phyloP scores from a whole-genome alignment of 2,329 filamentous ascomycete genomes.

The Colletotrichum eleusines region DNA sequence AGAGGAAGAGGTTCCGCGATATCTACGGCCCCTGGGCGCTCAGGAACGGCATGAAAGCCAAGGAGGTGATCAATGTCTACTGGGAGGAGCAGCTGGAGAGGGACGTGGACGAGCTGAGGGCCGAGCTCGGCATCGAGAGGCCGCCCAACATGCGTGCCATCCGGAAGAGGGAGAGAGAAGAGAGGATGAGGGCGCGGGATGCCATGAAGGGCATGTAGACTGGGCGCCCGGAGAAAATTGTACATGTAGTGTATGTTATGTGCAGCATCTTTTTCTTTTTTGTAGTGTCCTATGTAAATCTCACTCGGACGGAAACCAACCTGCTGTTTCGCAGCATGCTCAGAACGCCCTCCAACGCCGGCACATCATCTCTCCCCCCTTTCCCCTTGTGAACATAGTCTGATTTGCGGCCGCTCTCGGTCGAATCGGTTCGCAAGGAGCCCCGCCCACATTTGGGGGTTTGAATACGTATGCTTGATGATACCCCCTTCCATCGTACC shows the following conservation, averaged over 20 bases:
- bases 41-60: conserved; percentile 79
- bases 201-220: conserved; percentile 14
- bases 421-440: not conserved
- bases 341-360: conserved; percentile 37
- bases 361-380: not conserved
- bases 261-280: conserved; percentile 11
- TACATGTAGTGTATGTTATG: conserved; percentile 31
- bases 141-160: conserved; percentile 88
- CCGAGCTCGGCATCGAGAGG: conserved; percentile 83
- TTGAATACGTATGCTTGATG: conserved; percentile 1
- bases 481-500: not conserved
- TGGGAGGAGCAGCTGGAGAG: conserved; percentile 96
- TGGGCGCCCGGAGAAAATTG: not conserved
- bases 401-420: not conserved
- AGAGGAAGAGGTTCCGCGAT: conserved; percentile 78
- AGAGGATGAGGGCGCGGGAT: conserved; percentile 74
- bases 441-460: not conserved
- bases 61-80: conserved; percentile 94
- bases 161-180: conserved; percentile 75
- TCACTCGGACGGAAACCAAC: conserved; percentile 23
- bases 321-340: conserved; percentile 34
- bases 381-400: not conserved
- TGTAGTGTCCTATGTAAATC: conserved; percentile 10
- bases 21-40: conserved; percentile 93
- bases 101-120: conserved; percentile 81